Percentiles rank a stretch among this genome's conserved stretches.
Evolutionary conservation across 208 protist species (phyloP).

Genomic region (Paratrypanosoma confusum): DNA sequence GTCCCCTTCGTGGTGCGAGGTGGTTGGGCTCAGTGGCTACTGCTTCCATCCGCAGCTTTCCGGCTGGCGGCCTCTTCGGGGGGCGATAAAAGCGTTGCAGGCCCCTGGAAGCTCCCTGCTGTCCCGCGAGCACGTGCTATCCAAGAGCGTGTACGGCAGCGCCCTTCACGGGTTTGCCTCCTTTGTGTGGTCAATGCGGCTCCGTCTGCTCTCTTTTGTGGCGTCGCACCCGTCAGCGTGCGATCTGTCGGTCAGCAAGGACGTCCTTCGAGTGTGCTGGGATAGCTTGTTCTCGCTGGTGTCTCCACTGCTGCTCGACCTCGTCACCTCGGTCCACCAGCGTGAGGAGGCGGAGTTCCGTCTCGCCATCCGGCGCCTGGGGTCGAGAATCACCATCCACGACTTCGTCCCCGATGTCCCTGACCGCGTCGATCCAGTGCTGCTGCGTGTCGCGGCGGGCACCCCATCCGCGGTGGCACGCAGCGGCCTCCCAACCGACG

Average conservation of each 20-base stretch:
- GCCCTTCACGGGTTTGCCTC: slow-evolving; percentile 35
- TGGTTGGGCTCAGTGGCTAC: too few species aligned
- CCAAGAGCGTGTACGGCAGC: slow-evolving; percentile 22
- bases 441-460: background rate
- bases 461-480: too few species aligned
- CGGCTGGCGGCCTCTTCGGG: too few species aligned
- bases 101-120: too few species aligned
- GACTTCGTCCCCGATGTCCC: slow-evolving; percentile 11
- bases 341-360: background rate
- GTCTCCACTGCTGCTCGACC: slow-evolving; percentile 26
- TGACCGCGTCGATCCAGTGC: background rate
- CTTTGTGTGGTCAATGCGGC: slow-evolving; percentile 53
- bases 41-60: too few species aligned
- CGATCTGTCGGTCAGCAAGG: slow-evolving; percentile 17
- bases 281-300: slow-evolving; percentile 26
- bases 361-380: slow-evolving; percentile 7
- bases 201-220: slow-evolving; percentile 46
- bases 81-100: too few species aligned
- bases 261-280: slow-evolving; percentile 33
- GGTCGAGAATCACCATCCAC: slow-evolving; percentile 1
- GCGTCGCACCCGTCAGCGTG: slow-evolving; percentile 30
- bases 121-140: too few species aligned
- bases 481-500: too few species aligned
- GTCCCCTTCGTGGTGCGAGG: slow-evolving; percentile 36
- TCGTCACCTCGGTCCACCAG: slow-evolving; percentile 21